phyloP scores from a whole-genome alignment of 2,329 filamentous ascomycete species.

The Fusarium mangiferae region DNA sequence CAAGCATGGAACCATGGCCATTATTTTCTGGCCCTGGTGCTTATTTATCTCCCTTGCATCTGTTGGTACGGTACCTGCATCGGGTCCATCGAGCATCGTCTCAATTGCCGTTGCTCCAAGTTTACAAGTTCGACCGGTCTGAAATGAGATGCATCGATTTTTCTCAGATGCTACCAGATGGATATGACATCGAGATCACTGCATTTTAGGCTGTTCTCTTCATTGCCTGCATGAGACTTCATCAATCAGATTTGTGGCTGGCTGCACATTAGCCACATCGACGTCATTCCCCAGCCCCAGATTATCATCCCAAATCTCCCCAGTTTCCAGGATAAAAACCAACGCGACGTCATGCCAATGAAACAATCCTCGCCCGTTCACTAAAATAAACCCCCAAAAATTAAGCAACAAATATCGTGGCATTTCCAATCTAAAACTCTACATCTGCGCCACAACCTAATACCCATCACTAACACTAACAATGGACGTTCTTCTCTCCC shows the following conservation, averaged over 20 bases:
- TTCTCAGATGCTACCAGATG: background rate
- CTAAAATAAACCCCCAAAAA: background rate
- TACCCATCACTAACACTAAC: conserved; percentile 22
- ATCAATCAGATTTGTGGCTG: conserved; percentile 20
- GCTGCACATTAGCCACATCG: conserved; percentile 16
- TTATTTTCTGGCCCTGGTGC: background rate
- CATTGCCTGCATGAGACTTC: too few relatives aligned
- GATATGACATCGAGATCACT: background rate
- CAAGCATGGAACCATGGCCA: background rate
- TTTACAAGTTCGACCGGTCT: background rate
- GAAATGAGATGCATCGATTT: background rate
- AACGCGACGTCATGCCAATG: conserved; percentile 30
- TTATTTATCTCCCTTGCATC: background rate
- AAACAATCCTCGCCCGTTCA: background rate
- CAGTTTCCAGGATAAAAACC: conserved; percentile 14
- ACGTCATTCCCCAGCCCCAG: conserved; percentile 25
- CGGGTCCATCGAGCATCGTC: background rate
- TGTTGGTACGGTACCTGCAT: conserved; percentile 10
- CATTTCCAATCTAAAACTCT: background rate
- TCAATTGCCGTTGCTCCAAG: background rate
- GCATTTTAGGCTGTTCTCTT: background rate
- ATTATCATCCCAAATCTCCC: background rate
- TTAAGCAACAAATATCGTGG: background rate
- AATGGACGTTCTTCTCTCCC: conserved; percentile 76
- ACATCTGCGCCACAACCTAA: conserved; percentile 5